Evolutionary conservation across 73 alveolate genomes (phyloP).

Genomic region (Tetrahymena elliotti): DNA sequence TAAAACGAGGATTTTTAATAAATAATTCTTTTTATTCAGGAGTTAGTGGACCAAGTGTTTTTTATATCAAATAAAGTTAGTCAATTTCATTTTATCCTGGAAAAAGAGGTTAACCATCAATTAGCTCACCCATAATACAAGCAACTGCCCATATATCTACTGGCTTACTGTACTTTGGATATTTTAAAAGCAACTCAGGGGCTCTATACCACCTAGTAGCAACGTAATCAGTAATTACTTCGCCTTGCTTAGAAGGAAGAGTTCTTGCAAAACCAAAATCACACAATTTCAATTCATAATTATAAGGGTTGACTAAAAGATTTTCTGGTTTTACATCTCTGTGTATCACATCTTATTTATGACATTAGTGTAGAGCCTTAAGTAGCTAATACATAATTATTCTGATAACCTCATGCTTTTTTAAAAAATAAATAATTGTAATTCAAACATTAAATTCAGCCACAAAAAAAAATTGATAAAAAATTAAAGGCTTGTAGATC

Average conservation of each 20-base stretch:
- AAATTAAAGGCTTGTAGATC: no score
- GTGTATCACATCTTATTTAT: conserved; percentile 20
- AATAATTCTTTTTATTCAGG: conserved; percentile 64
- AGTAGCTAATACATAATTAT: conserved; percentile 4
- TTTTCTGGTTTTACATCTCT: conserved; percentile 43
- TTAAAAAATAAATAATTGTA: no score
- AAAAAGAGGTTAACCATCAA: conserved; percentile 90
- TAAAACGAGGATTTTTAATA: conserved; percentile 76
- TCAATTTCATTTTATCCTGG: conserved; percentile 94
- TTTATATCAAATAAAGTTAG: conserved; percentile 74
- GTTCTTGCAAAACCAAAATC: conserved; percentile 85
- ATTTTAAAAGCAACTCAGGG: conserved; percentile 24
- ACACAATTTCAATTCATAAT: conserved; percentile 56
- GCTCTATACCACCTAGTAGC: conserved; percentile 46
- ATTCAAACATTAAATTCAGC: no score
- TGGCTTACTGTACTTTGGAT: conserved; percentile 56
- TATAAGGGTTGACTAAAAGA: conserved; percentile 13
- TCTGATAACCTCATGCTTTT: conserved; percentile 1
- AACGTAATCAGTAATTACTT: conserved; percentile 29
- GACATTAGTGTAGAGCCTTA: conserved; percentile 23
- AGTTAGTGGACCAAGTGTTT: conserved; percentile 77
- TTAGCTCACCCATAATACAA: conserved; percentile 94
- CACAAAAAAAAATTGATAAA: no score
- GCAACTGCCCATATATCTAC: conserved; percentile 94
- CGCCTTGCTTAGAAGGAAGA: conserved; percentile 7